Evolutionary conservation across 495 filamentous ascomycete genomes (phyloP).

Genomic region (Penicillium salamii): DNA sequence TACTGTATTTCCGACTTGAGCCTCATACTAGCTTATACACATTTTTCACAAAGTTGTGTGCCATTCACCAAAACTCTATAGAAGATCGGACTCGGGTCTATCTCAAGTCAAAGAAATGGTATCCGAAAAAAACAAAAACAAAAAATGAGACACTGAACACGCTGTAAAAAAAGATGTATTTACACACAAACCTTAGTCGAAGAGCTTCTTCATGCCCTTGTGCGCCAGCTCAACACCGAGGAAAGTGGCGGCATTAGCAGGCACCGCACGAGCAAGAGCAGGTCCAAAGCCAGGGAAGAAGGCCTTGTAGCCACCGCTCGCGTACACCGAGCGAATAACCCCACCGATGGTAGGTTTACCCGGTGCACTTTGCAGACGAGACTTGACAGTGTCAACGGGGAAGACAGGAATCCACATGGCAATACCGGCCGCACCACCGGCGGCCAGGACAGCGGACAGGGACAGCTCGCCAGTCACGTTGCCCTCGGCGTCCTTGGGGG

Average conservation of each 20-base stretch:
- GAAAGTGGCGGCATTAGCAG: conserved; percentile 83
- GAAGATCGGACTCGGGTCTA: conserved; percentile 1
- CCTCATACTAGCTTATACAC: too few species aligned
- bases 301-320: conserved; percentile 76
- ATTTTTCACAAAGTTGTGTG: too few species aligned
- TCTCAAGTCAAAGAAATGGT: not conserved
- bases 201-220: conserved; percentile 74
- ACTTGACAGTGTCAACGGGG: conserved; percentile 96
- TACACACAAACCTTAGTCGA: conserved; percentile 36
- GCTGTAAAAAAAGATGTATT: conserved; percentile 18
- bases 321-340: conserved; percentile 75
- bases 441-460: conserved; percentile 75
- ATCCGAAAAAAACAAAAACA: conserved; percentile 10
- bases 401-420: conserved; percentile 99
- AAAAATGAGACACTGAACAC: conserved; percentile 9
- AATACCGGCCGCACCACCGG: conserved; percentile 86
- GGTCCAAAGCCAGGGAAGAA: conserved; percentile 98
- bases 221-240: conserved; percentile 80
- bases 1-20: not conserved
- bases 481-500: conserved; percentile 78
- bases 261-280: conserved; percentile 87
- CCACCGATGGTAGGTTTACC: conserved; percentile 81
- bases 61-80: conserved; percentile 1
- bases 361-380: conserved; percentile 84
- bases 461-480: conserved; percentile 68